Conservation (phyloP, 1,284 basidiomycete genomes). For the Fomitopsis betulina region DNA sequence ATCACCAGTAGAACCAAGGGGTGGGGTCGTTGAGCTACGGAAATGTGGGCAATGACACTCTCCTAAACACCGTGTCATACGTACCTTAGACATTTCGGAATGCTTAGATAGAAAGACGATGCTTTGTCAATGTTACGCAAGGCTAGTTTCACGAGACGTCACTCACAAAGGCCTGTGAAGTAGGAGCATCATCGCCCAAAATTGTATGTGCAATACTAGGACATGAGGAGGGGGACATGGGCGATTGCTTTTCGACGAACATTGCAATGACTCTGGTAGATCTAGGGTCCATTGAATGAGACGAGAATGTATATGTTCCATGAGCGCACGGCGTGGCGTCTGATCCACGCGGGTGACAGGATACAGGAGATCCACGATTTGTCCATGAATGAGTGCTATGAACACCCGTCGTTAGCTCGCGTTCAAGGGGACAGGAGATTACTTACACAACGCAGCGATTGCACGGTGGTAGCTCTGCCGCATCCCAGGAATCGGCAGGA, state of each 20-base stretch:
- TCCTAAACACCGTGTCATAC: conserved; percentile 3
- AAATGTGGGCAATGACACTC: not conserved
- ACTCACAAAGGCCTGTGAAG: conserved; percentile 81
- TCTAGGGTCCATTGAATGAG: conserved; percentile 76
- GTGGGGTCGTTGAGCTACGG: conserved; percentile 36
- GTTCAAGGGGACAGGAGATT: not conserved
- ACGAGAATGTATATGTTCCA: conserved; percentile 55
- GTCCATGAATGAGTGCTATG: conserved; percentile 55
- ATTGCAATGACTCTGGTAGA: conserved; percentile 62
- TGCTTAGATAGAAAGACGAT: conserved; percentile 33
- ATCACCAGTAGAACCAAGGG: conserved; percentile 4
- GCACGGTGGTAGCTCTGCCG: conserved; percentile 57
- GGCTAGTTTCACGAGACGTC: not conserved
- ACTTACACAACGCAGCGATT: conserved; percentile 57
- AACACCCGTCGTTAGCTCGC: not conserved
- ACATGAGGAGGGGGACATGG: conserved; percentile 59
- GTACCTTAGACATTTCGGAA: conserved; percentile 67
- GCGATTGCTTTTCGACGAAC: conserved; percentile 48
- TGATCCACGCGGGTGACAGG: conserved; percentile 54
- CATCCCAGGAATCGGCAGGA: conserved; percentile 38
- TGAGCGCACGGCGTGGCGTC: conserved; percentile 39
- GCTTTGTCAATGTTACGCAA: conserved; percentile 2
- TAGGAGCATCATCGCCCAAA: conserved; percentile 76
- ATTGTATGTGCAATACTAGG: conserved; percentile 70
- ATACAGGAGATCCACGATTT: conserved; percentile 70